Base-by-base conservation (phyloP, 768 basidiomycete genomes). In the Chalciporus piperatus region DNA sequence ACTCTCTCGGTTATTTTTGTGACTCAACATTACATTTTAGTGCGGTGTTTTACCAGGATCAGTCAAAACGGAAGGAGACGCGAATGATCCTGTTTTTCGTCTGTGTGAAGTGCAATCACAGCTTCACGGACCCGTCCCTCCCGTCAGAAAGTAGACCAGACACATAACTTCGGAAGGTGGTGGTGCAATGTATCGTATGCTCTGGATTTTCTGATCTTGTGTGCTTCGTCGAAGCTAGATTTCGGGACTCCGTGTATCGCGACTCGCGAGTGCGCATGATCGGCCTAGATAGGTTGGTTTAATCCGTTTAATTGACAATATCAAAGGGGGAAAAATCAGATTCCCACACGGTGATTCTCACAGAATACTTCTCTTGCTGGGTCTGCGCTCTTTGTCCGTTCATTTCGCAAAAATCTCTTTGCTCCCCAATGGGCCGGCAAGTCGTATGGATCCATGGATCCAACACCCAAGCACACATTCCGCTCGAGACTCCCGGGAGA, bases 21-120 rank as follows among this genome's bases (percentile, higher is more conserved):
- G 30, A 32, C 41, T 57, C 42, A 50, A 28, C 46, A 23, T 47
- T 50, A 50, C 17, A 41, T 45, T 55, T n/a, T 62, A 98, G 95
- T 64, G 83, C 92, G 45, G 95, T 98, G 5, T 83, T 90, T 65
- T 98, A 89, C 69, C 96, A 98, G 70, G 96, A 98, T 70, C 96
- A 98, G 68, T 97, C 93, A 16, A 95, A 96, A 67, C 86, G 96
- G 49, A 92, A 92, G 61, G 92, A 96, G 66, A 98, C 96, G 1
- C 81, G 89, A 2, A 96, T 96, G 93, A 90, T 91, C 45, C 77
- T 93, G 2, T 95, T 94, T 74, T 95, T 84, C 65, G 91, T 93
- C 41, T 95, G 92, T 66, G 81, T 83, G 19, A 87, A 87, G 60
- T 92, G 90, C 67, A 85, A 86, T 58, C 74, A 87, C 57, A 82